Conservation (phyloP, 2,329 filamentous ascomycete species). For the Pseudogymnoascus sp. region DNA sequence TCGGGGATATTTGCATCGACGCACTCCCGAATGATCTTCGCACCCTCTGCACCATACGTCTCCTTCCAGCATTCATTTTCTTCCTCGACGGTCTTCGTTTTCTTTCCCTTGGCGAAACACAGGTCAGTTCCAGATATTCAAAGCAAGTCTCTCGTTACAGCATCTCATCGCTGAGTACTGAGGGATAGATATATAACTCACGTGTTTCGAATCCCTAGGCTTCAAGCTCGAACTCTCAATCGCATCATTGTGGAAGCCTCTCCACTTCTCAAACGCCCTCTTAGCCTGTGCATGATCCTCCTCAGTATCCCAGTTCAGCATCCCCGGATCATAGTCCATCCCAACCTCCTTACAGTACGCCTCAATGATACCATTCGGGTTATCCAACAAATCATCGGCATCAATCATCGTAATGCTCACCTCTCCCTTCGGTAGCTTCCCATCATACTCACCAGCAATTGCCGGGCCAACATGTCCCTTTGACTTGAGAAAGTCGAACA, state of each 20-base stretch:
- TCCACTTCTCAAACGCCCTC: slow-evolving; percentile 89
- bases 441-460: slow-evolving; percentile 38
- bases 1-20: slow-evolving; percentile 64
- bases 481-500: slow-evolving; percentile 76
- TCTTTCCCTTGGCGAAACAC: slow-evolving; percentile 37
- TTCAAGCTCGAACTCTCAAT: slow-evolving; percentile 72
- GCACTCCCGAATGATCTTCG: slow-evolving; percentile 58
- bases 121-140: slow-evolving; percentile 9
- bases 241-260: slow-evolving; percentile 92
- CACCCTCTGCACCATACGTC: slow-evolving; percentile 65
- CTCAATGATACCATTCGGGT: slow-evolving; percentile 65
- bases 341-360: slow-evolving; percentile 77
- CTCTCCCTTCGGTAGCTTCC: slow-evolving; percentile 23
- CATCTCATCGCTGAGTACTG: background rate
- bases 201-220: slow-evolving; percentile 55
- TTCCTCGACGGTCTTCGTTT: slow-evolving; percentile 53
- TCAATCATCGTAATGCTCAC: slow-evolving; percentile 78
- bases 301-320: slow-evolving; percentile 78
- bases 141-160: background rate
- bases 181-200: slow-evolving; percentile 30
- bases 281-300: slow-evolving; percentile 61
- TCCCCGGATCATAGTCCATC: slow-evolving; percentile 63
- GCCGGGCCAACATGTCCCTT: slow-evolving; percentile 62
- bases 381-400: slow-evolving; percentile 86
- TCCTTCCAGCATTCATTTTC: slow-evolving; percentile 63